Conservation (phyloP, 345 rosid genomes). For the Atalantia buxifolia region DNA sequence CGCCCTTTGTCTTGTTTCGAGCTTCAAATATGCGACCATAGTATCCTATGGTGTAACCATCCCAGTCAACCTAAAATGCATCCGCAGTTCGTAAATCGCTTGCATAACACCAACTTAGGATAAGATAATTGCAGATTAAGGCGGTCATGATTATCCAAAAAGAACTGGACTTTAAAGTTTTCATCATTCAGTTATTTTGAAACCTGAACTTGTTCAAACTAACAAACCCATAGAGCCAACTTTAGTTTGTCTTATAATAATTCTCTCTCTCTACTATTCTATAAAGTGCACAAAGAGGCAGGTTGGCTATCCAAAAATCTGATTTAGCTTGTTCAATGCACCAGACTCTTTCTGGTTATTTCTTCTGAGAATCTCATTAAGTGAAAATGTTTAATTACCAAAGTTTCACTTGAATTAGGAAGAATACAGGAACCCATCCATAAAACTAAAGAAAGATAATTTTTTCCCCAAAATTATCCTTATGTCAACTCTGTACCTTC, state of each 20-base stretch:
- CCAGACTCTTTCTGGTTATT: not conserved
- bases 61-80: conserved; percentile 84
- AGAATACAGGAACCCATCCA: not conserved
- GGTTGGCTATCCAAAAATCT: not conserved
- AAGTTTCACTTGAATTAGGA: not conserved
- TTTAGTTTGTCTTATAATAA: not conserved
- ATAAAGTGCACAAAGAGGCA: not conserved
- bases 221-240: not conserved
- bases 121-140: not conserved
- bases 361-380: not conserved
- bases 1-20: conserved; percentile 94
- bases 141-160: not conserved
- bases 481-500: not conserved
- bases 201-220: not conserved
- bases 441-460: not conserved
- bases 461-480: not conserved
- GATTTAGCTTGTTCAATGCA: not conserved
- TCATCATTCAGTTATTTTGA: not conserved
- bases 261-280: not conserved
- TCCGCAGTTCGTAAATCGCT: conserved; percentile 6
- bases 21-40: conserved; percentile 99
- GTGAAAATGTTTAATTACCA: not conserved
- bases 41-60: conserved; percentile 94
- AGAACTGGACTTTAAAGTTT: too few relatives aligned
- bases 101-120: not conserved